Evolutionary conservation across 805 yeast species (phyloP), one percentile per base, ranked within the genome.

Genomic region (Diddensiella caesifluorescens): DNA sequence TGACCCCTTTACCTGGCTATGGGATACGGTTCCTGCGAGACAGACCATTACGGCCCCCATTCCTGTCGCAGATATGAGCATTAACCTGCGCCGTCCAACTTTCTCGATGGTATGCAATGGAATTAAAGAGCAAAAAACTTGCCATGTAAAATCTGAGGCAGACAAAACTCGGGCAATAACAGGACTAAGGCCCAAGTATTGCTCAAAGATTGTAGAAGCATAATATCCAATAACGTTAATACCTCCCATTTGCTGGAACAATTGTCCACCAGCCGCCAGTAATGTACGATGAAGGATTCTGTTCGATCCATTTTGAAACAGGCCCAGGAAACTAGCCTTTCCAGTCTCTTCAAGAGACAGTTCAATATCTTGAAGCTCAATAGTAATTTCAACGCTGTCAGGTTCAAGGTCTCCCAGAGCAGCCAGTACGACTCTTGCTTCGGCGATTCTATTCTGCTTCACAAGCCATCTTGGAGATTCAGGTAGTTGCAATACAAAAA

Each of bases 31-130:
- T 7, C 32, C 32, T n/a, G n/a, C n/a, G 4, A 39, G 27, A n/a
- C 39, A 38, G 22, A 26, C 38, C 38, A 43, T 29, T 16, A 38
- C 59, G 30, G 60, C 41, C 47, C 67, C 74, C 65, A 70, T 75
- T 43, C 76, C 75, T 18, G 53, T 26, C 15, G 74, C 68, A 53
- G 77, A 77, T 29, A 61, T 57, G 41, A 77, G 41, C 58, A 72
- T 69, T 36, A 77, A 56, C 16, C 73, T 71, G 62, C 87, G 73
- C 72, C 88, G 75, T 55, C 88, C 88, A 25, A 79, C 31, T 15
- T 38, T 22, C 13, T 46, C 45, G 20, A 42, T 39, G 3, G 39
- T 6, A 26, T 28, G 9, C 44, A 38, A 42, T 4, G 46, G 4
- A 5, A 38, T 4, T 7, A 42, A 39, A 9, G 46, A 42, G 29